Conservation (phyloP, 257 asterid genomes). For the Salvia rosmarinus region DNA sequence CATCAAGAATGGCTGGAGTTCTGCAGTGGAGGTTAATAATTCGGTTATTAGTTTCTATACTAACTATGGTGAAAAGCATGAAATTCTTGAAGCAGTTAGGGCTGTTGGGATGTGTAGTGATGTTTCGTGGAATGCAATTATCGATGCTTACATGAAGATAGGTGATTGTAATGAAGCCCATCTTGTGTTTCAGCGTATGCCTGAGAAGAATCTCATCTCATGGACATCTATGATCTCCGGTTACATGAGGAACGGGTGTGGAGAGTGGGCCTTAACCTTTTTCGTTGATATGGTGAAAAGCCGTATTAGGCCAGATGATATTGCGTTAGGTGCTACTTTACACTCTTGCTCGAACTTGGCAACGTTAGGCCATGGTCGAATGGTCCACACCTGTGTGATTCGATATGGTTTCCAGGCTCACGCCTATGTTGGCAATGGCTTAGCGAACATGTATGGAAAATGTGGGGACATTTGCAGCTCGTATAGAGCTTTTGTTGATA, state of each 20-base stretch:
- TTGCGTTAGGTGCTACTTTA: constrained; percentile 68
- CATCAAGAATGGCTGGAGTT: constrained; percentile 61
- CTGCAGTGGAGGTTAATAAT: constrained; percentile 66
- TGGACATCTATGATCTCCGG: constrained; percentile 78
- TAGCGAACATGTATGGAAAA: constrained; percentile 70
- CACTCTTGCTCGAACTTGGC: constrained; percentile 69
- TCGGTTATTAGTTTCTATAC: constrained; percentile 63
- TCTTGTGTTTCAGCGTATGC: constrained; percentile 45
- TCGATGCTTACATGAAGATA: constrained; percentile 75
- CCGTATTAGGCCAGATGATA: constrained; percentile 56
- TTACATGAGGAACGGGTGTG: constrained; percentile 57
- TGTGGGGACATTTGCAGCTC: constrained; percentile 62
- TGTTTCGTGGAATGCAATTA: constrained; percentile 63
- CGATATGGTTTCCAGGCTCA: constrained; percentile 50
- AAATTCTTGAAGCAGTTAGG: constrained; percentile 49
- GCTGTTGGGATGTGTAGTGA: constrained; percentile 42
- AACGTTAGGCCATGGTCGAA: constrained; percentile 44
- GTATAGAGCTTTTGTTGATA: constrained; percentile 43
- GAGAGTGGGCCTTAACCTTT: constrained; percentile 47
- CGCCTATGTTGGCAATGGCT: constrained; percentile 53
- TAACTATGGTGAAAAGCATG: constrained; percentile 48
- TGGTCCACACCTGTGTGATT: constrained; percentile 56
- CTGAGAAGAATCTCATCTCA: constrained; percentile 56
- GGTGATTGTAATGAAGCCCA: constrained; percentile 53
- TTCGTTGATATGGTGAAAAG: constrained; percentile 46